phyloP scores from a whole-genome alignment of 768 basidiomycete species.

The Calocera viscosa region DNA sequence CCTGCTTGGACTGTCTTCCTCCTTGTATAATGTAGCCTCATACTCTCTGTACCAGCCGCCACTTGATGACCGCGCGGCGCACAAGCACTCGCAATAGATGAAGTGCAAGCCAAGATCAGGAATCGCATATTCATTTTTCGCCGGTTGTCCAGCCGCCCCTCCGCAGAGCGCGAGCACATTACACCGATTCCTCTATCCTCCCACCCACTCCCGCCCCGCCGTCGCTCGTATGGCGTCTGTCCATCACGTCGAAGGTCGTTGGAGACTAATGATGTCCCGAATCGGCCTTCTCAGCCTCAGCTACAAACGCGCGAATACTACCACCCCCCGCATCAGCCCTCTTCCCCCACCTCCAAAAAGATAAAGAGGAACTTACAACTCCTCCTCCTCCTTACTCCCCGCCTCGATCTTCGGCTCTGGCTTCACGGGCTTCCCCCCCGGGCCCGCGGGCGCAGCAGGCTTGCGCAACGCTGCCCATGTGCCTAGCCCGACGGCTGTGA shows the following conservation, averaged over 20 bases:
- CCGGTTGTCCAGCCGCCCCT: too few relatives aligned
- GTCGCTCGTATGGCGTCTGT: not conserved
- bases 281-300: conserved; percentile 62
- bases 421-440: conserved; percentile 33
- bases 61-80: too few relatives aligned
- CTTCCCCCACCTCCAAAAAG: conserved; percentile 29
- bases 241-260: not conserved
- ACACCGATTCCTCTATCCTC: not conserved
- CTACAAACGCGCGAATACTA: conserved; percentile 69
- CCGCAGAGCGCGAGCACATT: too few relatives aligned
- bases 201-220: not conserved
- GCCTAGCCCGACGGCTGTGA: conserved; percentile 41
- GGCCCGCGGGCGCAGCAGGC: conserved; percentile 32
- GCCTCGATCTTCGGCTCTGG: conserved; percentile 57
- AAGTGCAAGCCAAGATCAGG: too few relatives aligned
- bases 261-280: conserved; percentile 6
- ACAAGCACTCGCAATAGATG: too few relatives aligned
- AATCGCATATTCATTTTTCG: too few relatives aligned
- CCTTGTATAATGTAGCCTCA: not conserved
- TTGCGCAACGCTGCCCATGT: conserved; percentile 43
- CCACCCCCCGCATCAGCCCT: conserved; percentile 6
- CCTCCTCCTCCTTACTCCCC: conserved; percentile 58
- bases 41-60: too few relatives aligned
- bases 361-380: conserved; percentile 42
- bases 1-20: not conserved